A percentile compares a stretch with the other conserved stretches of the same genome.
phyloP scores from a whole-genome alignment of 2,329 filamentous ascomycete genomes.

The Clarireedia monteithiana region DNA sequence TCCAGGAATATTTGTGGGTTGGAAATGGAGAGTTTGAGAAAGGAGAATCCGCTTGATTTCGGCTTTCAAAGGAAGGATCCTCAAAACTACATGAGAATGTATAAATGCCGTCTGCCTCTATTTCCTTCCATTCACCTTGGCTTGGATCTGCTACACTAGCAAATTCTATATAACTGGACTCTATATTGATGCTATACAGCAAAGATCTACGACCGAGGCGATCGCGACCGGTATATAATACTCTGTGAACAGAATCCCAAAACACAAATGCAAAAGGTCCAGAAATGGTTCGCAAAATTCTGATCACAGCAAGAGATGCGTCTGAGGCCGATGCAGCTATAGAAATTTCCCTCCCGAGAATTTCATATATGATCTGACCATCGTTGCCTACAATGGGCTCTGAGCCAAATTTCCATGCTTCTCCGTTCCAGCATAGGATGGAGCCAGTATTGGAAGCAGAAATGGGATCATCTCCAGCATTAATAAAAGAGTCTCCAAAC shows the following conservation, averaged over 20 bases:
- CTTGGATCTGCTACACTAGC: conserved; percentile 61
- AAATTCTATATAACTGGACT: conserved; percentile 44
- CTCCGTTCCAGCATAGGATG: conserved; percentile 92
- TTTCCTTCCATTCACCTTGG: conserved; percentile 59
- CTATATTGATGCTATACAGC: conserved; percentile 45
- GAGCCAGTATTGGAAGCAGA: conserved; percentile 40
- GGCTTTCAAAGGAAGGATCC: not conserved
- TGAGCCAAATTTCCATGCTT: conserved; percentile 72
- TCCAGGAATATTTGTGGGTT: conserved; percentile 13
- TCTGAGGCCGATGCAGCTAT: conserved; percentile 12
- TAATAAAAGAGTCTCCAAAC: conserved; percentile 41
- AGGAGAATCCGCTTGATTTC: not conserved
- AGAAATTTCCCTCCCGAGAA: conserved; percentile 39
- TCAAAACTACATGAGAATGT: conserved; percentile 17
- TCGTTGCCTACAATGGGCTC: conserved; percentile 66
- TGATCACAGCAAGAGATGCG: conserved; percentile 34
- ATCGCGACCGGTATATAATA: conserved; percentile 78
- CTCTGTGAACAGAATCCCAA: conserved; percentile 54
- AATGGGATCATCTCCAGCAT: not conserved
- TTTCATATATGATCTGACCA: conserved; percentile 58
- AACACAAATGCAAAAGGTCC: conserved; percentile 91
- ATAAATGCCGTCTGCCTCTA: conserved; percentile 79
- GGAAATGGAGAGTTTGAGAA: conserved; percentile 8
- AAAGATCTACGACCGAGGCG: conserved; percentile 81
- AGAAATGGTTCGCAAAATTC: conserved; percentile 52